phyloP scores from a whole-genome alignment of 164 flowering plant species.

The Saururus chinensis region DNA sequence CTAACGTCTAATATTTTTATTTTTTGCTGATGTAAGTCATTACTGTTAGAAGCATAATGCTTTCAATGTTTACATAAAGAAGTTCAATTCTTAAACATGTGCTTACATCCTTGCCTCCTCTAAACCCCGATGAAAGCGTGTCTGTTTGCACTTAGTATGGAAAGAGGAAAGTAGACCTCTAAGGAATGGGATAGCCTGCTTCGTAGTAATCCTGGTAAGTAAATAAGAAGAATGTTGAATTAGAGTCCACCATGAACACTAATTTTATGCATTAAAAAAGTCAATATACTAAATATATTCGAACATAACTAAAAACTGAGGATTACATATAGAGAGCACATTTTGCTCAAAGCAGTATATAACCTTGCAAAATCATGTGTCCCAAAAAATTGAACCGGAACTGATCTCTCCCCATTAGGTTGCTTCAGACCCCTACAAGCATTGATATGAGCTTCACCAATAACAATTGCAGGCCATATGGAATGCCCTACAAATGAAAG shows the following conservation, averaged over 20 bases:
- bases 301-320: too few species aligned
- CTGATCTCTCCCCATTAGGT: conserved; percentile 41
- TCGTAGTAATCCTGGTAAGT: conserved; percentile 48
- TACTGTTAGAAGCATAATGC: too few species aligned
- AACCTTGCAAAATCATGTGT: conserved; percentile 98
- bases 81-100: background rate
- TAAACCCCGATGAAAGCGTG: conserved; percentile 48
- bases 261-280: background rate
- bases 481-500: conserved; percentile 65
- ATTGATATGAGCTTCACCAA: conserved; percentile 51
- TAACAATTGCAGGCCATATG: conserved; percentile 88
- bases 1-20: too few species aligned
- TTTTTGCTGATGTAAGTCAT: too few species aligned
- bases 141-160: conserved; percentile 76
- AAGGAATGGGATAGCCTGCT: conserved; percentile 72
- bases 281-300: background rate
- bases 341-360: background rate
- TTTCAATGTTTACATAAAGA: too few species aligned
- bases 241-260: conserved; percentile 3
- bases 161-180: conserved; percentile 66
- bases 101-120: conserved; percentile 74
- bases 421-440: conserved; percentile 29
- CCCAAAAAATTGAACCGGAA: conserved; percentile 94
- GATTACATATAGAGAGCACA: too few species aligned
- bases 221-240: background rate